phyloP scores from a whole-genome alignment of 2,329 filamentous ascomycete species.

The Bisporella sp. region DNA sequence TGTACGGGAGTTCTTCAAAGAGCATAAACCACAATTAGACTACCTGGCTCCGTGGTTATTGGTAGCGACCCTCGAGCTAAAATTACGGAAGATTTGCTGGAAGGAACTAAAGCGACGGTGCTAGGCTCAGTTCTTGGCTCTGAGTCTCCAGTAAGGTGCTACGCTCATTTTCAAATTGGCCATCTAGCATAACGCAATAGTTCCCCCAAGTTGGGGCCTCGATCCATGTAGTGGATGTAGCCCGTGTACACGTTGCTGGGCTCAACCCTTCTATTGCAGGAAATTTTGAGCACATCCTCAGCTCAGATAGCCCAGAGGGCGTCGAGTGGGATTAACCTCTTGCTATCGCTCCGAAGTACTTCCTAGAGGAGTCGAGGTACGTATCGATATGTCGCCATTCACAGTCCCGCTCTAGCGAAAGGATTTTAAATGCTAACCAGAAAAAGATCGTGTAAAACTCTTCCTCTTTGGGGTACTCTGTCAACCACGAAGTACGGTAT shows the following conservation, averaged over 20 bases:
- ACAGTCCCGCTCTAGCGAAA: no score
- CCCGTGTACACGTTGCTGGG: constrained; percentile 11
- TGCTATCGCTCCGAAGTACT: constrained; percentile 6
- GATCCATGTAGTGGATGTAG: constrained; percentile 15
- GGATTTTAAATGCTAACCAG: no score
- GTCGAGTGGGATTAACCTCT: constrained; percentile 13
- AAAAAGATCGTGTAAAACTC: no score
- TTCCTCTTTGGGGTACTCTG: not conserved
- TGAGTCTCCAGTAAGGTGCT: not conserved
- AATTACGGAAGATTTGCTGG: constrained; percentile 6
- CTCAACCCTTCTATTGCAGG: constrained; percentile 9
- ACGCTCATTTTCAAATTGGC: no score
- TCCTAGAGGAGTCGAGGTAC: constrained; percentile 12
- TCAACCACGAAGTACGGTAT: constrained; percentile 3
- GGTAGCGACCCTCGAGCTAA: constrained; percentile 12
- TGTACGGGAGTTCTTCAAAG: constrained; percentile 17
- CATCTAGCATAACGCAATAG: no score
- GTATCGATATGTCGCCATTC: constrained; percentile 7
- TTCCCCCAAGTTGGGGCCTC: not conserved
- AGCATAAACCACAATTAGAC: not conserved
- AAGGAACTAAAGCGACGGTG: not conserved
- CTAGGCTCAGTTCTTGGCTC: constrained; percentile 1
- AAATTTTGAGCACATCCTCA: constrained; percentile 10
- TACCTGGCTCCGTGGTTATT: constrained; percentile 11
- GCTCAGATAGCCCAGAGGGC: constrained; percentile 7